A percentile compares a stretch with the other conserved stretches of the same genome.
phyloP scores from a whole-genome alignment of 1,284 basidiomycete genomes.

The Puccinia polysora region DNA sequence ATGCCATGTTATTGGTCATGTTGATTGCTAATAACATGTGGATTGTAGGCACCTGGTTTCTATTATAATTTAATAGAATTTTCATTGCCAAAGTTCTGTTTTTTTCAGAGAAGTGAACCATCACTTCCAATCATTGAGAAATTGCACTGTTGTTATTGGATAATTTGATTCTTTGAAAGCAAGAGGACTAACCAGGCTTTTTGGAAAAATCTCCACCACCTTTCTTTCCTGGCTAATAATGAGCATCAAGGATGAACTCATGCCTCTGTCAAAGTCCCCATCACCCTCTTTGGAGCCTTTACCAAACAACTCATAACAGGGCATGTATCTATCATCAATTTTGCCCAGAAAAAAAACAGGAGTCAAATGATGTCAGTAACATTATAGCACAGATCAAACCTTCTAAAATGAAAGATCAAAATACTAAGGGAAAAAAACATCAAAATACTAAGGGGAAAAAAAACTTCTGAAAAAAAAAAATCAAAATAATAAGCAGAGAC shows the following conservation, averaged over 20 bases:
- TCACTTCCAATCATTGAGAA: too few relatives aligned
- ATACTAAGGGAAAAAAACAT: not conserved
- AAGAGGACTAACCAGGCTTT: not conserved
- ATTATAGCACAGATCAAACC: not conserved
- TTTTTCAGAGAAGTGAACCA: too few relatives aligned
- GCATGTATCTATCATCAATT: constrained; percentile 15
- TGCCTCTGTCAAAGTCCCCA: not conserved
- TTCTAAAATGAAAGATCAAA: not conserved
- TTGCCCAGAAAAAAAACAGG: not conserved
- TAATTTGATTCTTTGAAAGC: not conserved
- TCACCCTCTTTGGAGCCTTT: not conserved
- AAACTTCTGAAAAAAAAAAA: not conserved
- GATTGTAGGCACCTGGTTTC: too few relatives aligned
- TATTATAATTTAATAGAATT: too few relatives aligned
- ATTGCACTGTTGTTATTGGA: too few relatives aligned
- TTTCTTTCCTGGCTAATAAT: constrained; percentile 15
- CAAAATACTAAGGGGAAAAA: not conserved
- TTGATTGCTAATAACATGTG: too few relatives aligned
- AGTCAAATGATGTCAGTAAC: not conserved
- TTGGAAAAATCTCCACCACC: constrained; percentile 8
- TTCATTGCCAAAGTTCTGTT: too few relatives aligned
- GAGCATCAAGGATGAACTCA: constrained; percentile 1
- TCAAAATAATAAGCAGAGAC: not conserved
- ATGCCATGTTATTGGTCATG: too few relatives aligned
- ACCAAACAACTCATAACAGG: constrained; percentile 30